Evolutionary conservation across 2,329 filamentous ascomycete genomes (phyloP).

Genomic region (Acrocalymma vagum): DNA sequence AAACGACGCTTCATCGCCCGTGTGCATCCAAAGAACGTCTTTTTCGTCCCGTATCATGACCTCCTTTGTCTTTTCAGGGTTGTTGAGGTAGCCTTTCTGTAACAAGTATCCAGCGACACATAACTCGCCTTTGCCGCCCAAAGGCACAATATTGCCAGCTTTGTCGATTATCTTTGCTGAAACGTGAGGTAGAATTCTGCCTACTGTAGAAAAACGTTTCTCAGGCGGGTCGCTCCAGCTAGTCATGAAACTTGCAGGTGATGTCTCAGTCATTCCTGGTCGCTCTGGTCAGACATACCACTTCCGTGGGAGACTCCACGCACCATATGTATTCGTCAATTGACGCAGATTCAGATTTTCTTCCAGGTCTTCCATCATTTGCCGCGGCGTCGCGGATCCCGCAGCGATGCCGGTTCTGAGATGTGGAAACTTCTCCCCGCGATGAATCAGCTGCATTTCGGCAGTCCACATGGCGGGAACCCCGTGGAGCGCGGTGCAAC

Average conservation of each 20-base stretch:
- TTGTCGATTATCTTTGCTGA: conserved; percentile 78
- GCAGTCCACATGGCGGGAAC: conserved; percentile 85
- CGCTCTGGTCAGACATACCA: too few species aligned
- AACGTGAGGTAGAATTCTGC: conserved; percentile 74
- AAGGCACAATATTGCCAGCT: conserved; percentile 68
- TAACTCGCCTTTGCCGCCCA: conserved; percentile 74
- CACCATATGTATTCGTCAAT: too few species aligned
- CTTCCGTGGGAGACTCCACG: too few species aligned
- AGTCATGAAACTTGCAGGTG: conserved; percentile 80
- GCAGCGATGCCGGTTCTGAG: conserved; percentile 80
- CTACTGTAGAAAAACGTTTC: conserved; percentile 73
- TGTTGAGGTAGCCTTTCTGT: conserved; percentile 68
- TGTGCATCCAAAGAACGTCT: conserved; percentile 50
- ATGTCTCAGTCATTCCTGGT: conserved; percentile 79
- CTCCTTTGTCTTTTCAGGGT: conserved; percentile 76
- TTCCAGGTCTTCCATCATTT: conserved; percentile 76
- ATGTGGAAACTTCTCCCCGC: conserved; percentile 44
- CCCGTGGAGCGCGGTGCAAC: conserved; percentile 74
- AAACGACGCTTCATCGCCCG: conserved; percentile 41
- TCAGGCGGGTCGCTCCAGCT: conserved; percentile 74
- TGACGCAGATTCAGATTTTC: too few species aligned
- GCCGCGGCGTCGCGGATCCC: conserved; percentile 75
- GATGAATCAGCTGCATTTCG: conserved; percentile 56
- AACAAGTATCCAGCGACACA: conserved; percentile 80
- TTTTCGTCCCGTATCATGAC: conserved; percentile 71